Percentiles rank a stretch among this genome's conserved stretches.
Conservation (phyloP, 1,284 basidiomycete species). For the Pulveroboletus sp. region DNA sequence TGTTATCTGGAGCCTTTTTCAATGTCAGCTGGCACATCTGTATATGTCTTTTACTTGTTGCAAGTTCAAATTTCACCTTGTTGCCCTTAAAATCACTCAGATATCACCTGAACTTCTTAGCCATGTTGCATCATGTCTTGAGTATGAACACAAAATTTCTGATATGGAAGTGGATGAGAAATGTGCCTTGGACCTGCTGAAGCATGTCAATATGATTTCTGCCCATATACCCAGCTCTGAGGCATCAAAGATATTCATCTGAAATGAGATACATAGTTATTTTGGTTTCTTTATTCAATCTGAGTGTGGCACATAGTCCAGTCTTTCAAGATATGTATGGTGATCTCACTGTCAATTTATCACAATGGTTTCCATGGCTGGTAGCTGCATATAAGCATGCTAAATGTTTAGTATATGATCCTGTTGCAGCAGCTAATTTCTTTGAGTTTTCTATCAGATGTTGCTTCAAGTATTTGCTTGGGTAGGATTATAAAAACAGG, state of each 20-base stretch:
- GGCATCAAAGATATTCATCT: conserved; percentile 10
- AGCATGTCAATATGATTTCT: conserved; percentile 9
- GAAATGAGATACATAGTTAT: conserved; percentile 11
- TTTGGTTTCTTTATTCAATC: conserved; percentile 16
- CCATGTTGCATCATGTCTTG: neutral
- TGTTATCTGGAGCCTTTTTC: neutral
- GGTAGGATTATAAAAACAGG: neutral
- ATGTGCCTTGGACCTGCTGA: neutral
- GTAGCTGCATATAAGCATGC: conserved; percentile 1
- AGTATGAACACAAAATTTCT: neutral
- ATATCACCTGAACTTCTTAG: neutral
- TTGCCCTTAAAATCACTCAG: neutral
- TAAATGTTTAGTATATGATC: neutral
- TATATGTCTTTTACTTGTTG: neutral
- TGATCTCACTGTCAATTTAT: conserved; percentile 3
- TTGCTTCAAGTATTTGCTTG: neutral
- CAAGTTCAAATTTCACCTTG: neutral
- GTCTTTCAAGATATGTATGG: conserved; percentile 17
- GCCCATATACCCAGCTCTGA: conserved; percentile 8
- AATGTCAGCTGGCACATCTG: neutral
- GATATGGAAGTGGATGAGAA: neutral
- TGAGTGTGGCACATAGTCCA: conserved; percentile 7
- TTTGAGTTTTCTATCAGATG: conserved; percentile 1
- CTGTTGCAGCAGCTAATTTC: conserved; percentile 2
- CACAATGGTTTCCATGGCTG: neutral